Conservation (phyloP, 192 early-diverging fungal genomes). For the Umbelopsis sp. region DNA sequence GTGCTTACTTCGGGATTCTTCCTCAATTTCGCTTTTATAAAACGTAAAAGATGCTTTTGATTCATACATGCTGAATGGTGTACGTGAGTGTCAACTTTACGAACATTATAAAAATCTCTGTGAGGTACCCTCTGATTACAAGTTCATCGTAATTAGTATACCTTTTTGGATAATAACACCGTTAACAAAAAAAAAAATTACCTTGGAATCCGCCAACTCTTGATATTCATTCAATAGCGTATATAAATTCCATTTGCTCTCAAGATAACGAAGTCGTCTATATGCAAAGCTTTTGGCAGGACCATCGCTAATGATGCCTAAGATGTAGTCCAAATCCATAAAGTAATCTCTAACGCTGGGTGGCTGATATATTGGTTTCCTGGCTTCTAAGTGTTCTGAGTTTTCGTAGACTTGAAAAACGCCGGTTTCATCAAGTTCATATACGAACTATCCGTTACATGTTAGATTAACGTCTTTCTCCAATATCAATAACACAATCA, state of each 20-base stretch:
- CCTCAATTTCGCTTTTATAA: constrained; percentile 92
- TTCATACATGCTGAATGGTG: constrained; percentile 95
- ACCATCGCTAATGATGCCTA: constrained; percentile 76
- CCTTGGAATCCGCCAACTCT: constrained; percentile 90
- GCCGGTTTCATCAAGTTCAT: constrained; percentile 62
- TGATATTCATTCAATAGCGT: constrained; percentile 90
- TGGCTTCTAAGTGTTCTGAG: background rate
- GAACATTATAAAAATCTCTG: constrained; percentile 96
- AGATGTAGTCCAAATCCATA: constrained; percentile 79
- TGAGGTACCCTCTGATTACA: constrained; percentile 73
- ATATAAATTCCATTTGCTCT: constrained; percentile 94
- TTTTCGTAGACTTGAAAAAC: constrained; percentile 60
- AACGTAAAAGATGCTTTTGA: constrained; percentile 92
- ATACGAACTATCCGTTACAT: constrained; percentile 24
- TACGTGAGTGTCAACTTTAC: constrained; percentile 97
- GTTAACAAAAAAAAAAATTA: constrained; percentile 11
- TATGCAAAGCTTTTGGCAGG: constrained; percentile 94
- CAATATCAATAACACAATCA: background rate
- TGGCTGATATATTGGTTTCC: constrained; percentile 19
- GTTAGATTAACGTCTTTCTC: background rate
- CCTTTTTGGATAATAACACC: background rate
- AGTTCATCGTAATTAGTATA: background rate
- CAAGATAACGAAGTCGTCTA: constrained; percentile 85
- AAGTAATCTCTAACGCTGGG: constrained; percentile 68
- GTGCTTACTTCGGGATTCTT: constrained; percentile 64